Evolutionary conservation across 352 stramenopile species (phyloP), one percentile per base, ranked within the genome.

Genomic region (Globisporangium nagaii): DNA sequence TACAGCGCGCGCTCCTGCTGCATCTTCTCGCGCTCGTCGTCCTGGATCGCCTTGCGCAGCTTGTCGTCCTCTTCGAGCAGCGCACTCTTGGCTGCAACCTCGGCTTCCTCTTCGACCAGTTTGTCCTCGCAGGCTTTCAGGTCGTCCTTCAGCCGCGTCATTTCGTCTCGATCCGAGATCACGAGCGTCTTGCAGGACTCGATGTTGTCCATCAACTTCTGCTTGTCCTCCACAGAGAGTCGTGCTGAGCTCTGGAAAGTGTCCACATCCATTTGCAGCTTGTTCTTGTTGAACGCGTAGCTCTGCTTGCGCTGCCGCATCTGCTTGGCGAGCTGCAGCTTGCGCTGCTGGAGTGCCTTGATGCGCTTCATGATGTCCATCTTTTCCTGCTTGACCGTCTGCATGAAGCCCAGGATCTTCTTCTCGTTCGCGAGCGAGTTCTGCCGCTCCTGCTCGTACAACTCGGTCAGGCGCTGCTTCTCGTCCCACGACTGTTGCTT

Each of bases 401-500:
- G 78, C 85, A 97, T 96, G 46, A 93, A 92, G 6, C 79, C 71
- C 10, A 89, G 52, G 44, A 96, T 93, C 52, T 88, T 86, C 30
- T 71, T 80, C 31, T 92, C 81, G 50, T 86, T 94, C 10, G 76
- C 70, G 10, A 97, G 63, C 28, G 84, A 94, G 39, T 94, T 91
- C 34, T 88, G 63, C 12, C 91, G 73, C 63, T 97, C 90, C 19
- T 92, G 75, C 59, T 97, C 88, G 45, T 93, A 92, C 58, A 91
- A 44, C 34, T 80, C 66, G 0, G 83, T 90, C 0, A 97, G 70
- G 19, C 72, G 66, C 57, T 96, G 83, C 60, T 95, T 93, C 56
- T 97, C 87, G 22, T 96, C 85, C 90, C 91, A 98, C 4, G 80
- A 90, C 56, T 87, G 73, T 37, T 95, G 79, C 65, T 98, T 96